Base-by-base conservation (phyloP, 129 eudicot species). In the Artemisia tridentata region DNA sequence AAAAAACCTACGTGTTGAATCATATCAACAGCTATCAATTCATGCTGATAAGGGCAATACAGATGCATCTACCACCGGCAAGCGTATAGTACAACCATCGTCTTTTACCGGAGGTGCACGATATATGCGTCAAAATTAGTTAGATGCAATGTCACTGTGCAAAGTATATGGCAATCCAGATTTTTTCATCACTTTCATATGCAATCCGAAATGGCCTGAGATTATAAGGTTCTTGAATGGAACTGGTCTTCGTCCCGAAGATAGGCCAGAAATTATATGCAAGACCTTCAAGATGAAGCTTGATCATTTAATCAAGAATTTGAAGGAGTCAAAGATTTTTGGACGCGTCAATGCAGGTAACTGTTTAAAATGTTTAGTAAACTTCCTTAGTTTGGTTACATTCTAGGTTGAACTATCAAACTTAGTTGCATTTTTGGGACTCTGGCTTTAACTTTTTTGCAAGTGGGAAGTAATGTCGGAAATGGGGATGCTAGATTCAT, bases 81-180 rank as follows among this genome's bases (percentile, higher is more conserved):
- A 16, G 12, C 11, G 71, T 3, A 66, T 80, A 5, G 67, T 70
- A 9, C 27, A 68, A 3, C 77, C 76, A 54, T 53, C 79, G 0
- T 29, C 75, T 10, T n/a, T n/a, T n/a, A n/a, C n/a, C n/a, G n/a
- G n/a, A n/a, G n/a, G n/a, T n/a, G n/a, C n/a, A n/a, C n/a, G 79
- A 11, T 75, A 75, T 18, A 65, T 31, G 73, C 17, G 10, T 51
- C 73, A 7, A 53, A 64, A 65, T 63, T 65, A 48, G 0, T 48
- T 48, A 48, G 52, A 48, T 8, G 52, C 52, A 48, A 48, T 48
- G 52, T 6, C 52, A 3, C 8, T 53, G 8, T 65, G 79, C 13
- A 65, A 23, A 5, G 17, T 18, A 8, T 38, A 49, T 21, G 67
- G 73, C 11, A 11, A 53, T 14, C 79, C 79, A 0, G 10, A 54